Evolutionary conservation across 2,329 filamentous ascomycete genomes (phyloP).

Genomic region (Calonectria leucothoes): DNA sequence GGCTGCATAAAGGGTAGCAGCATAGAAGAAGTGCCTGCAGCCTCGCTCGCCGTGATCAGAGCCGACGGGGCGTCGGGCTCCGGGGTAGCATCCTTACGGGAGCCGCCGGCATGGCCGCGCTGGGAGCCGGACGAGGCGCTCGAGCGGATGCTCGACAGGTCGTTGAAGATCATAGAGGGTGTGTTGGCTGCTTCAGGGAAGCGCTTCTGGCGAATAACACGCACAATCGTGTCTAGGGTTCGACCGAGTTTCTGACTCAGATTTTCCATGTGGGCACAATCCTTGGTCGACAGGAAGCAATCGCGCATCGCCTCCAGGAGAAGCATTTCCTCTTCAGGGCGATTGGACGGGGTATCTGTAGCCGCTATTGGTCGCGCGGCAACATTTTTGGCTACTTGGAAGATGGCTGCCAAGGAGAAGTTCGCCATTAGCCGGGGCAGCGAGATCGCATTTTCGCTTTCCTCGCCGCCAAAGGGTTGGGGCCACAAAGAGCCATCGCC

Average conservation of each 20-base stretch:
- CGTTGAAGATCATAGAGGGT: conserved; percentile 38
- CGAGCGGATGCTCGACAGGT: conserved; percentile 37
- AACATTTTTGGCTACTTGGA: conserved; percentile 32
- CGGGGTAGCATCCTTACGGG: conserved; percentile 37
- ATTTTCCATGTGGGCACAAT: conserved; percentile 33
- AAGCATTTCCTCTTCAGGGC: conserved; percentile 40
- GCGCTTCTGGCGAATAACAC: conserved; percentile 32
- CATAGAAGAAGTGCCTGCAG: conserved; percentile 26
- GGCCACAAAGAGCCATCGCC: background rate
- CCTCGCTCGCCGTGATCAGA: conserved; percentile 26
- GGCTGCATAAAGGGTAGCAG: conserved; percentile 35
- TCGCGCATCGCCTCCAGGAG: conserved; percentile 39
- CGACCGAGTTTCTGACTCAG: conserved; percentile 34
- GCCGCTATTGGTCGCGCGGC: conserved; percentile 30
- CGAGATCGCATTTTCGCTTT: conserved; percentile 12
- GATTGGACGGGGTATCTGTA: conserved; percentile 10
- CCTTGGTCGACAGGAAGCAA: conserved; percentile 27
- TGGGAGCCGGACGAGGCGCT: conserved; percentile 36
- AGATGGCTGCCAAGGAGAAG: conserved; percentile 39
- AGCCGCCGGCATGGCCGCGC: conserved; percentile 28
- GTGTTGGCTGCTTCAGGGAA: conserved; percentile 25
- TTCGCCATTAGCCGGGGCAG: conserved; percentile 33
- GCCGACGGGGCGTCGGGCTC: conserved; percentile 31
- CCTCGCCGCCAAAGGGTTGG: background rate
- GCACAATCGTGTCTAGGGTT: conserved; percentile 28